Evolutionary conservation across 768 basidiomycete species (phyloP), one percentile per base, ranked within the genome.

Genomic region (Leucosporidium yakuticum): DNA sequence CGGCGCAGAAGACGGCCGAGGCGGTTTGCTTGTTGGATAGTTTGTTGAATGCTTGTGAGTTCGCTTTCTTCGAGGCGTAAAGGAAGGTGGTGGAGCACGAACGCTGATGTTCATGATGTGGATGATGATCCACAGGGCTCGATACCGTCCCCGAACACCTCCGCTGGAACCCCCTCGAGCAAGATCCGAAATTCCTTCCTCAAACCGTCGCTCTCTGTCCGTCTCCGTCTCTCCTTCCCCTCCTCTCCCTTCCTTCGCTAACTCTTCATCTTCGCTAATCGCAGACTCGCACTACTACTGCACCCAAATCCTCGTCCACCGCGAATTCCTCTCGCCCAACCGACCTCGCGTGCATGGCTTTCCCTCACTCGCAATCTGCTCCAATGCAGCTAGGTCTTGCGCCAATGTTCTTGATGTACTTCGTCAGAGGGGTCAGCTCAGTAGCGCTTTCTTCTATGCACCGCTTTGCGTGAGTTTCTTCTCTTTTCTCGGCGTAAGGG

Each of bases 341-440:
- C 64, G 68, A 1, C 55, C 62, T 0, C 36, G 50, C 27, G 39
- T 62, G 4, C 65, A 72, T 51, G 47, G 63, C 20, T 85, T 86
- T 75, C 87, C 87, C 15, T 88, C 87, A 0, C 81, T 88, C 27
- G 86, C 88, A 0, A 89, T 88, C 63, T 90, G 87, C 77, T 85
- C 87, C n/a, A 91, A 91, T 68, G 83, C 91, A 0, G 88, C 91
- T 2, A 82, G 89, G 12, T 89, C 88, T 1, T 87, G 84, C 67
- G 84, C 84, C 49, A 88, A 87, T 75, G 83, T 92, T 34, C 77
- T 88, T 25, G 88, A 90, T 71, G 79, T 84, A 4, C 82, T 84
- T 61, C 78, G 82, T 59, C 70, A 84, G 57, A 77, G 79, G 9
- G 79, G 61, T 6, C 29, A 73, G n/a, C 69, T 74, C 39, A 25